Base-by-base conservation (phyloP, 192 early-diverging fungal species). In the Diversispora epigaea region DNA sequence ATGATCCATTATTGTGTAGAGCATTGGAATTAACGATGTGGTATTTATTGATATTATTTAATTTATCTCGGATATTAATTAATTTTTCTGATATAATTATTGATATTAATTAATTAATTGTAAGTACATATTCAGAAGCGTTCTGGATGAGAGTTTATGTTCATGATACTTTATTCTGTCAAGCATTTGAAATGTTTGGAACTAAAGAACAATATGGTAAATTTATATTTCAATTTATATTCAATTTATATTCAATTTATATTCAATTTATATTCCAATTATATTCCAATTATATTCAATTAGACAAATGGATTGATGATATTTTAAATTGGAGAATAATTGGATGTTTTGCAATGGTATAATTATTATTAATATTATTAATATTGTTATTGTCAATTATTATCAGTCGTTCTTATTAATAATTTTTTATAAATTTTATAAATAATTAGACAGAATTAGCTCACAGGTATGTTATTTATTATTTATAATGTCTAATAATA, bases 271-370 rank as follows among this genome's bases (percentile, higher is more conserved):
- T 17, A 54, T 54, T 54, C 4, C 14, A 54, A 14, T 54, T 7
- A 54, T 14, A 10, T 14, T 54, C 6, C 14, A 4, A 12, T 54
- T 54, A 4, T 54, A 17, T 1, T 17, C 3, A 17, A 17, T 54
- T 17, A 54, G 50, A 54, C 0, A 17, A 82, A 40, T 87, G 83
- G 83, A 77, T 86, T 47, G 81, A 81, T 17, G 83, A 88, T 58
- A 80, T 89, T 17, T 78, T 80, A 21, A 84, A 80, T 56, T 89
- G 80, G 76, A 77, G 82, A 64, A 76, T 89, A 11, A 69, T 89
- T 68, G 89, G 89, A 65, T 86, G 89, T 68, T 91, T 89, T 78
- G 89, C 88, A 5, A 89, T 90, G 87, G 85, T 88, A 87, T 22
- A 57, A 9, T 9, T 44, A 19, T 5, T 40, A 50, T 47, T n/a